Base-by-base conservation (phyloP, 257 asterid species). In the Ehretia macrophylla region DNA sequence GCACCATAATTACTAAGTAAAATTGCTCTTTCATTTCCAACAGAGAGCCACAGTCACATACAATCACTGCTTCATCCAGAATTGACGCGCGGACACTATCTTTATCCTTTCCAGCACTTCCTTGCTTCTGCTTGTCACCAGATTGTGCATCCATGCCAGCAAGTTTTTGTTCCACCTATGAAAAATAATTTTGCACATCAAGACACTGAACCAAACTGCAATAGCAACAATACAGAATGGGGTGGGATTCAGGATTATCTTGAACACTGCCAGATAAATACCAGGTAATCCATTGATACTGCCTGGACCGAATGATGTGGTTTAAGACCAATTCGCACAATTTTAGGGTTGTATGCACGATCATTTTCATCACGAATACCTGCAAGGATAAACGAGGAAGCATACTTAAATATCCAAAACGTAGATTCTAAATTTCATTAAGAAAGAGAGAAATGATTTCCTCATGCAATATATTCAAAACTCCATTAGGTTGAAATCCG, bases 211-310 rank as follows among this genome's bases (percentile, higher is more conserved):
- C 17, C 51, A 61, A 10, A 19, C 17, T 52, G 46, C 48, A 46
- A 21, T 32, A 42, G 50, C 17, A 51, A 19, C 32, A 14, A 40
- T 35, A 59, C 14, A 42, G 12, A 16, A 45, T n/a, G 21, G 42
- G 22, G n/a, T 27, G 23, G 18, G 22, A 17, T 32, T 59, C 27
- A 58, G 13, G 21, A 27, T 37, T 17, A 32, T 51, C 44, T 32
- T 51, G 21, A 44, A 57, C 51, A 72, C 45, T 46, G 55, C 17
- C 56, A 63, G 60, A 55, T 64, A 70, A 79, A 55, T 71, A 90
- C 99, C 69, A 93, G 80, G 79, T 93, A 76, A 82, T 93, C 97
- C 95, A 93, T 88, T 60, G 97, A 84, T 80, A 93, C 99, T 45
- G 95, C 81, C 80, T 79, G 83, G 69, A 93, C 90, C 49, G 97